Percentiles rank a stretch among this genome's conserved stretches.
phyloP scores from a whole-genome alignment of 306 rosid genomes.

The Sicyos edulis region DNA sequence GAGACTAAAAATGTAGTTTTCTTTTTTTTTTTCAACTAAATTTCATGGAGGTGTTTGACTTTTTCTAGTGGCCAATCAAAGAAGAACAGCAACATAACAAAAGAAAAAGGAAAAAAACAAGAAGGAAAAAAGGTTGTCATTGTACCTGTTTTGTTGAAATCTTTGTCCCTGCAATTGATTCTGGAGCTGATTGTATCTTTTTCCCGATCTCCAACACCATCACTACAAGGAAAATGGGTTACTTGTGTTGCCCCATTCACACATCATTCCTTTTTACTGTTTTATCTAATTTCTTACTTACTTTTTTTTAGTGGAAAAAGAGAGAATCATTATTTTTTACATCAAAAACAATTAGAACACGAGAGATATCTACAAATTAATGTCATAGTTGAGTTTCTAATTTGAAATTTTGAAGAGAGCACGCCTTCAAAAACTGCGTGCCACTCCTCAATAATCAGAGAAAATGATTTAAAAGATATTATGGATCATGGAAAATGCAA shows the following conservation, averaged over 20 bases:
- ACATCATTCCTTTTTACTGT: slow-evolving; percentile 3
- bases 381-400: too few species aligned
- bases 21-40: not conserved
- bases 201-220: slow-evolving; percentile 8
- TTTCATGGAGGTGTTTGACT: slow-evolving; percentile 1
- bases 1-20: too few species aligned
- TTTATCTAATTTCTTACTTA: too few species aligned
- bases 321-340: too few species aligned
- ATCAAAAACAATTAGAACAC: too few species aligned
- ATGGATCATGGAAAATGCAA: too few species aligned
- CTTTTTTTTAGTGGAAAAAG: too few species aligned
- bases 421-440: too few species aligned
- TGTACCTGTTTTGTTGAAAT: not conserved
- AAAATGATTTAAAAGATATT: too few species aligned
- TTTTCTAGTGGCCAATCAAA: not conserved
- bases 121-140: not conserved
- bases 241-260: slow-evolving; percentile 14
- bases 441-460: too few species aligned
- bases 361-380: too few species aligned
- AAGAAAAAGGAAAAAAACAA: not conserved
- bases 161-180: not conserved
- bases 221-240: not conserved
- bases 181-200: slow-evolving; percentile 10
- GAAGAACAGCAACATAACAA: slow-evolving; percentile 19
- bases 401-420: too few species aligned